Base-by-base conservation (phyloP, 257 asterid species). In the Penstemon newberryi region DNA sequence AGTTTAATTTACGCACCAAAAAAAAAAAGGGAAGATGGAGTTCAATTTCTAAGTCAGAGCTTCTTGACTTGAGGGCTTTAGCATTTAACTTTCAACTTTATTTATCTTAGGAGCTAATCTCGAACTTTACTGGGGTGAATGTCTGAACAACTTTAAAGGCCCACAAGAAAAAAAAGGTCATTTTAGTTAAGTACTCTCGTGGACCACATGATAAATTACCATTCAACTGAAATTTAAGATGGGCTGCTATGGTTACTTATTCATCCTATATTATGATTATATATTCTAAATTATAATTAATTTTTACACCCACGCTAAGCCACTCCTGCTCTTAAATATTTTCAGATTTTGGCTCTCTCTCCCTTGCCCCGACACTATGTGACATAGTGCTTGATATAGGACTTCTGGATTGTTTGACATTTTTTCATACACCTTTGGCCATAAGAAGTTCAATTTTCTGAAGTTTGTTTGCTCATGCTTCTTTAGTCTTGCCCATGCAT, bases 401-500 rank as follows among this genome's bases (percentile, higher is more conserved):
- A 55, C 52, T 10, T 51, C 46, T 6, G 11, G 54, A 8, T 15
- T 25, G 15, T 55, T 49, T 2, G 65, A 40, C 3, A 18, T 19
- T 10, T 56, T 61, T 46, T n/a, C 53, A 38, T 5, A 33, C 55
- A 49, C 54, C 4, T 9, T 63, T 45, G 40, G 11, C 40, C 15
- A 49, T 9, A 63, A 51, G 37, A 40, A 6, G 36, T 50, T 19
- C 18, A 42, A 39, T 44, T 39, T 50, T 61, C 69, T 40, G 36
- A 49, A 19, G 56, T 15, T 70, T 38, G 50, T 3, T 8, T 41
- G 60, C 18, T 0, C 19, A 41, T 51, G 44, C n/a, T 65, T 71
- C 53, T 36, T 71, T 62, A 50, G 7, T 52, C 9, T 41, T 65
- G 18, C 57, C 39, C 52, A 52, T 58, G 7, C 11, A 4, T 65